Evolutionary conservation across 1,284 basidiomycete genomes (phyloP).

Genomic region (Porodaedalea pini): DNA sequence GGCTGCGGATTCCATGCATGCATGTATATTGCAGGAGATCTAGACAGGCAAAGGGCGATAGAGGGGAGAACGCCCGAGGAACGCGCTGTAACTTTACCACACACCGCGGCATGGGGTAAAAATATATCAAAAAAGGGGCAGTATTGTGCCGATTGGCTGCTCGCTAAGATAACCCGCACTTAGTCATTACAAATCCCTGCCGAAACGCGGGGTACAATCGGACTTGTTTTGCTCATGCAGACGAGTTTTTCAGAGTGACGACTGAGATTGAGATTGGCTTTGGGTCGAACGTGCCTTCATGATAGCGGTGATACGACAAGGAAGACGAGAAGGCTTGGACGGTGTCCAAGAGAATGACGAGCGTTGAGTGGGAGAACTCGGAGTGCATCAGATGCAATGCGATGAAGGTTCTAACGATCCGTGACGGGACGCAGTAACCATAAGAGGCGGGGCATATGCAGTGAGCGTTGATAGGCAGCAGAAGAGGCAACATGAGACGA

Average conservation of each 20-base stretch:
- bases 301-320: not conserved
- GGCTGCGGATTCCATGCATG: too few species aligned
- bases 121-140: not conserved
- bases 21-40: too few species aligned
- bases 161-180: not conserved
- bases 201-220: not conserved
- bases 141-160: constrained; percentile 4
- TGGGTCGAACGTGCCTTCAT: constrained; percentile 7
- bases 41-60: not conserved
- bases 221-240: not conserved
- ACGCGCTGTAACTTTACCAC: not conserved
- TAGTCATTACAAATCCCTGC: not conserved
- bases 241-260: too few species aligned
- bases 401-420: constrained; percentile 4
- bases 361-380: not conserved
- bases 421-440: not conserved
- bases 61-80: not conserved
- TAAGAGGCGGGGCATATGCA: constrained; percentile 1
- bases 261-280: not conserved
- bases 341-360: not conserved
- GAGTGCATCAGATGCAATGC: not conserved
- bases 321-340: constrained; percentile 6
- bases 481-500: constrained; percentile 2
- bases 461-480: not conserved
- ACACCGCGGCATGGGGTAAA: not conserved